Base-by-base conservation (phyloP, 805 yeast species). In the Metschnikowia lunata region DNA sequence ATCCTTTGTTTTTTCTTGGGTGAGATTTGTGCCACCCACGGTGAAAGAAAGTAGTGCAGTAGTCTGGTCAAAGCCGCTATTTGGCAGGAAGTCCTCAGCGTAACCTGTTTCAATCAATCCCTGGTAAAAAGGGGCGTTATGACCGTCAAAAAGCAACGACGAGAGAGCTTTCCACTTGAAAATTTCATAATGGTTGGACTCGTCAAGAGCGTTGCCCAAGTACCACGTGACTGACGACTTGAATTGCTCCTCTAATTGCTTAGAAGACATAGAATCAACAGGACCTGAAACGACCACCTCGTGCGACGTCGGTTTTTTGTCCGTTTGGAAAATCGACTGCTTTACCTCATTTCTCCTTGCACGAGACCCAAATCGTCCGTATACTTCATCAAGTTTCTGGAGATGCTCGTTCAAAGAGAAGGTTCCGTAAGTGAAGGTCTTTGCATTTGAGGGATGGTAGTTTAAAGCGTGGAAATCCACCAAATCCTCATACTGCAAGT, bases 381-480 rank as follows among this genome's bases (percentile, higher is more conserved):
- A 81, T 40, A 73, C 74, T 12, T 69, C 62, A 50, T 82, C 68
- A 36, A 89, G 62, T 46, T 75, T 77, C 40, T 71, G 60, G 47
- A 90, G 68, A 46, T 86, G 88, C 13, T 73, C 76, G 0, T 60
- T 63, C 47, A 90, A 65, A 0, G 90, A 80, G 38, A 88, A 72
- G 41, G 82, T 76, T 32, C 99, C 98, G 60, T 93, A 93, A 0
- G 97, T 85, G 63, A 83, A 89, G 0, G 96, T 85, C 55, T 74
- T 79, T 2, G 95, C 79, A 62, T 91, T 93, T 1, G 95, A 83
- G 2, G 99, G 97, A 60, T 90, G 97, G 62, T 93, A 93, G 55
- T 84, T 78, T 2, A 64, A 59, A 6, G 71, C 61, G 57, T 93
- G 98, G 69, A 88, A 93, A 18, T 82, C 82, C 5, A 84, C 69